Base-by-base conservation (phyloP, 2,329 filamentous ascomycete species). In the Pseudocercospora fuligena region DNA sequence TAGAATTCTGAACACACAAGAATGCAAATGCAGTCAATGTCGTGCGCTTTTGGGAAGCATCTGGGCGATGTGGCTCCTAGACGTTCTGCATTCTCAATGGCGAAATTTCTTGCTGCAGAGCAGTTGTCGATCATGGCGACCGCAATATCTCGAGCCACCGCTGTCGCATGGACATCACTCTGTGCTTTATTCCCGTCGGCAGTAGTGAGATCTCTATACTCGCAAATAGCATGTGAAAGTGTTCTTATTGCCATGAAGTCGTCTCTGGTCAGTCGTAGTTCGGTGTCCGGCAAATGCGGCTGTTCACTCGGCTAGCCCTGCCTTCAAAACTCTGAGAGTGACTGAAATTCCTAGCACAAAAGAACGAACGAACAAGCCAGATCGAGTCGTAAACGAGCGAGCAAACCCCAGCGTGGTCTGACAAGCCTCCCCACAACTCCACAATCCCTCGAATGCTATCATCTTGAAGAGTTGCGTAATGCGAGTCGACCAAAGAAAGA, bases 401-500 rank as follows among this genome's bases (percentile, higher is more conserved):
- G 47, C 61, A 51, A 64, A 64, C 56, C 61, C 61, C 43, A 47
- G 61, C 27, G 43, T 31, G 16, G 19, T 51, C 29, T 51, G 46
- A 9, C 43, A 47, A 31, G 40, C 21, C 49, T 59, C 61, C 36
- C 61, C 61, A 46, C 61, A 51, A 25, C 47, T 29, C 47, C 3
- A 36, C 16, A n/a, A 14, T n/a, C 12, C 5, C 46, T 49, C 46
- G 46, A 12, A 16, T 40, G 36, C 36, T 40, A 40, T n/a, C 14
- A n/a, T 40, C 2, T 5, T 40, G 36, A 40, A 40, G 36, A 40
- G 36, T 40, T 40, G 36, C 36, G 36, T 40, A 14, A n/a, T 40
- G 36, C 46, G 46, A 49, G 23, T 49, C 46, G 19, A 49, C 19
- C 36, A 40, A 14, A 40, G 36, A 16, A 40, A 4, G 14, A 40